phyloP scores from a whole-genome alignment of 2,329 filamentous ascomycete species.

The Sarocladiaceae sp. region DNA sequence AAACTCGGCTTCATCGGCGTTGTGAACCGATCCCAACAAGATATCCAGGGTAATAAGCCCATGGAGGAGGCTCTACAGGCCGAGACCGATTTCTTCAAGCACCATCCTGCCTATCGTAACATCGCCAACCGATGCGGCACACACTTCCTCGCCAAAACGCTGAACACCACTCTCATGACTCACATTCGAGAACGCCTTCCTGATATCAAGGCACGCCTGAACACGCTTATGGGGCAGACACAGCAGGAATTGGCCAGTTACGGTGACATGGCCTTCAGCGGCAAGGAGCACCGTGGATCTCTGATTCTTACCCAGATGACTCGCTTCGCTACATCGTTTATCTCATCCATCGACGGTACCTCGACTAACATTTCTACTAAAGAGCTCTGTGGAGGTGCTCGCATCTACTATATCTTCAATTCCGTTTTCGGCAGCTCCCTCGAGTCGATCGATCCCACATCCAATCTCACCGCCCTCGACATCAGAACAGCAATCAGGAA shows the following conservation, averaged over 20 bases:
- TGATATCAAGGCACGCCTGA: conserved; percentile 95
- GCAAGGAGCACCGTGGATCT: conserved; percentile 93
- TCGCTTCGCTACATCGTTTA: conserved; percentile 94
- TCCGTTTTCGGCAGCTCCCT: conserved; percentile 96
- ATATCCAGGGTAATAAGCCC: conserved; percentile 97
- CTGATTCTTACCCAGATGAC: conserved; percentile 97
- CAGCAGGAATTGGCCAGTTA: conserved; percentile 98
- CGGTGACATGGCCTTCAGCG: conserved; percentile 94
- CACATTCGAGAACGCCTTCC: conserved; percentile 94
- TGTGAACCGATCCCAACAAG: conserved; percentile 94
- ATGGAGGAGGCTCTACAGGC: conserved; percentile 88
- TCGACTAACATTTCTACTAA: conserved; percentile 98
- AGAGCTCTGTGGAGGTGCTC: conserved; percentile 88
- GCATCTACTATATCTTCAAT: conserved; percentile 99
- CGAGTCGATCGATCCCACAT: conserved; percentile 93
- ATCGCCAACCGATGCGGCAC: conserved; percentile 93
- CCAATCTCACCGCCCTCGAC: conserved; percentile 88
- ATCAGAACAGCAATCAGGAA: conserved; percentile 97
- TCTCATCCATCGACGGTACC: conserved; percentile 96
- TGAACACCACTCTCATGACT: conserved; percentile 92
- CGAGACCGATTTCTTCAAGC: conserved; percentile 96
- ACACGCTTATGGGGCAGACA: conserved; percentile 99
- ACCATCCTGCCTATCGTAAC: conserved; percentile 96
- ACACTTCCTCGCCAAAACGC: conserved; percentile 86
- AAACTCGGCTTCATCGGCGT: conserved; percentile 94